These are phyloP conservation scores for Kazachstania martiniae DNA, from an alignment of 805 yeast genomes.

Conservation along the genomic window DNA sequence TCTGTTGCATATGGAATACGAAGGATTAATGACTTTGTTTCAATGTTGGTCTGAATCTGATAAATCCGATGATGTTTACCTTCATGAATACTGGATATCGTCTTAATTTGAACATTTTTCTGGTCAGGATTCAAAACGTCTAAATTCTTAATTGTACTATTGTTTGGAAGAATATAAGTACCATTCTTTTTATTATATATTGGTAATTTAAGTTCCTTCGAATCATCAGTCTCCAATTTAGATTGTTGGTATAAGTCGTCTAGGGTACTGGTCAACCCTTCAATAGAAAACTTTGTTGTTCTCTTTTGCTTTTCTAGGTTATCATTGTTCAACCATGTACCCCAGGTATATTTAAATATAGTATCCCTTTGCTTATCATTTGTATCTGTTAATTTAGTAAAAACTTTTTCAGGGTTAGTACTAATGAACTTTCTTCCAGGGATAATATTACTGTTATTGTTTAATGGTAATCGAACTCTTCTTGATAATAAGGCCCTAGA, in stretches of 20 bases:
- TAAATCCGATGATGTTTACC: slow-evolving; percentile 91
- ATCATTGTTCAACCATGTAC: slow-evolving; percentile 85
- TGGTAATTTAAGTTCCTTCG: slow-evolving; percentile 17
- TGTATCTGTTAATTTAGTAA: slow-evolving; percentile 48
- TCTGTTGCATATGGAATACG: slow-evolving; percentile 79
- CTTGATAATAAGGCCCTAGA: no score
- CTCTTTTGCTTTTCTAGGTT: slow-evolving; percentile 62
- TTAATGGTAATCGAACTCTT: no score
- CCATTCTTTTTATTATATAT: slow-evolving; percentile 32
- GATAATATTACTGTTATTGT: no score
- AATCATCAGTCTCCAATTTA: slow-evolving; percentile 21
- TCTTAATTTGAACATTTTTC: slow-evolving; percentile 40
- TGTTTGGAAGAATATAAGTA: slow-evolving; percentile 38
- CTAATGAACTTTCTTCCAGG: slow-evolving; percentile 19
- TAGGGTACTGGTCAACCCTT: slow-evolving; percentile 55
- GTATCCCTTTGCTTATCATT: slow-evolving; percentile 56
- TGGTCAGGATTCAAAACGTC: slow-evolving; percentile 37
- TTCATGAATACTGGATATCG: slow-evolving; percentile 79
- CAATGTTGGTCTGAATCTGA: slow-evolving; percentile 48
- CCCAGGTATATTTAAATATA: slow-evolving; percentile 88
- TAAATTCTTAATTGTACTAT: slow-evolving; percentile 32
- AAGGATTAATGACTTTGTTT: slow-evolving; percentile 53
- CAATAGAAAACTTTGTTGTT: slow-evolving; percentile 69
- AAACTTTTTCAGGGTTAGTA: slow-evolving; percentile 26
- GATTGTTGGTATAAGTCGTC: slow-evolving; percentile 34